These are phyloP conservation scores for Cladosporium sp. DNA, from an alignment of 2,329 filamentous ascomycete genomes.

Conservation along the genomic window DNA sequence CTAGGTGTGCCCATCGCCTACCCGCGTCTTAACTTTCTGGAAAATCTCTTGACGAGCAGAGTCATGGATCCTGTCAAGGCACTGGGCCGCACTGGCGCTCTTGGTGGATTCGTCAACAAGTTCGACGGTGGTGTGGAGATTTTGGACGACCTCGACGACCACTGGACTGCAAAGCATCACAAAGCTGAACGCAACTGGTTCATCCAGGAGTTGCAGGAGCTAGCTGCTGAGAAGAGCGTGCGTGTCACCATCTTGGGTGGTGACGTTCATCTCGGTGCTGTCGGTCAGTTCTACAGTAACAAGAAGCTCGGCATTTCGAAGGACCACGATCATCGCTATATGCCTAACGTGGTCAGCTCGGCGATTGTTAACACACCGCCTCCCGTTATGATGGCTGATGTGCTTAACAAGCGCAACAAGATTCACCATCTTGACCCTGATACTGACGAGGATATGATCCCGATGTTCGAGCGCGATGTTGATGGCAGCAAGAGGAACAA, in stretches of 20 bases:
- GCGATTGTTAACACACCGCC: slow-evolving; percentile 93
- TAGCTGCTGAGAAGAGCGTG: slow-evolving; percentile 89
- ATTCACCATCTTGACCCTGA: slow-evolving; percentile 65
- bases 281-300: slow-evolving; percentile 94
- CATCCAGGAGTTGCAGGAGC: slow-evolving; percentile 86
- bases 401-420: slow-evolving; percentile 91
- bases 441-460: slow-evolving; percentile 95
- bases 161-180: slow-evolving; percentile 96
- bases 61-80: slow-evolving; percentile 88
- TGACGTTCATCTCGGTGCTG: slow-evolving; percentile 88
- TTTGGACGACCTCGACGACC: slow-evolving; percentile 88
- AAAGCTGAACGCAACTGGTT: slow-evolving; percentile 86
- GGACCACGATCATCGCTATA: slow-evolving; percentile 91
- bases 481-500: slow-evolving; percentile 91
- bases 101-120: slow-evolving; percentile 80
- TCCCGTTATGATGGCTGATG: slow-evolving; percentile 82
- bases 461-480: slow-evolving; percentile 85
- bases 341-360: slow-evolving; percentile 92
- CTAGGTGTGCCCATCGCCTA: slow-evolving; percentile 67
- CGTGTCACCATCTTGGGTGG: slow-evolving; percentile 90
- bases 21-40: slow-evolving; percentile 57
- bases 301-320: slow-evolving; percentile 79
- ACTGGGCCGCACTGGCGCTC: slow-evolving; percentile 75
- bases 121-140: slow-evolving; percentile 93
- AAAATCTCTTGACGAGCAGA: slow-evolving; percentile 75